Evolutionary conservation across 805 yeast species (phyloP).

Genomic region (Yarrowia porcina): DNA sequence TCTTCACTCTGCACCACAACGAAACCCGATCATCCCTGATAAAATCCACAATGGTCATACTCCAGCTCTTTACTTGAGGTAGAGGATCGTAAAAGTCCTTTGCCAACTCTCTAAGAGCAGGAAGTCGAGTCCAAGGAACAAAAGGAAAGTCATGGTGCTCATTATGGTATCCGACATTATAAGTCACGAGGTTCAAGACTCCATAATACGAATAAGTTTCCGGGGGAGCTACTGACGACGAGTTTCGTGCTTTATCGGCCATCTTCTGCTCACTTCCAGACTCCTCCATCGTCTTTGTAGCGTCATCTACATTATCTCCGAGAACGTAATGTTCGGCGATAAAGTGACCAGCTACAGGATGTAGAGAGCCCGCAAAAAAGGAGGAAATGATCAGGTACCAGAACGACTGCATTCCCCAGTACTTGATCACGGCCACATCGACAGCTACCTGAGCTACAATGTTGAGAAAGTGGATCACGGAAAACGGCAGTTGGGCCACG

Average conservation of each 20-base stretch:
- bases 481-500: slow-evolving; percentile 69
- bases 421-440: slow-evolving; percentile 55
- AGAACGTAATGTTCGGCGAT: slow-evolving; percentile 90
- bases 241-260: not conserved
- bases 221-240: slow-evolving; percentile 45
- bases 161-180: slow-evolving; percentile 93
- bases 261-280: not conserved
- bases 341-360: slow-evolving; percentile 93
- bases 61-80: slow-evolving; percentile 77
- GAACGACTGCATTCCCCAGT: slow-evolving; percentile 64
- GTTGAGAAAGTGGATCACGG: slow-evolving; percentile 71
- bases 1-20: slow-evolving; percentile 78
- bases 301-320: slow-evolving; percentile 27
- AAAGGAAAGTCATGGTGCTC: slow-evolving; percentile 97
- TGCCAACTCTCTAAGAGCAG: slow-evolving; percentile 62
- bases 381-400: slow-evolving; percentile 70
- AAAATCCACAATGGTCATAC: slow-evolving; percentile 69
- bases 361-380: slow-evolving; percentile 85
- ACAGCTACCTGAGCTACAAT: slow-evolving; percentile 54
- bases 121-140: slow-evolving; percentile 82
- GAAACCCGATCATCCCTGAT: slow-evolving; percentile 62
- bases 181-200: slow-evolving; percentile 66
- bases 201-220: slow-evolving; percentile 93
- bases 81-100: slow-evolving; percentile 76
- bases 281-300: not conserved